Evolutionary conservation across 192 early-diverging fungal species (phyloP), one percentile per base, ranked within the genome.

Genomic region (Coemansia sp.): DNA sequence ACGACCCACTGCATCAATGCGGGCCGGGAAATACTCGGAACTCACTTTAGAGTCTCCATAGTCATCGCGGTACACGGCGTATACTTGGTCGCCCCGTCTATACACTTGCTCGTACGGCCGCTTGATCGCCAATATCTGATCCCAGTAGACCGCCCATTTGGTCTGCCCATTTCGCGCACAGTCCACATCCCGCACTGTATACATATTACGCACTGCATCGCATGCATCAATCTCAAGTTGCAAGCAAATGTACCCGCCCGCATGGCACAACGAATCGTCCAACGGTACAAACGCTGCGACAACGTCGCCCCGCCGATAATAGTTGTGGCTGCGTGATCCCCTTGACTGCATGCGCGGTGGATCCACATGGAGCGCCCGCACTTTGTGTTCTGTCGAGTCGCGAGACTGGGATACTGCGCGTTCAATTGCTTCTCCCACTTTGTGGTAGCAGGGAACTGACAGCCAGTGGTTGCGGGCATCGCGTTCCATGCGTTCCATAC

Each of bases 21-120:
- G 52, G 2, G 59, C 77, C 12, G 77, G 77, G 38, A 68, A 80
- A 52, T 65, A 80, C 59, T 80, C 77, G 2, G 77, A 74, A 27
- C 68, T 74, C 16, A 80, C 72, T 29, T 65, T 65, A 16, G 69
- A 66, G 39, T 68, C 68, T 1, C 60, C 62, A 25, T 45, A 49
- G 11, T 80, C 77, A 21, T 74, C 71, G 25, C 77, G 77, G 38
- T 61, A 80, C 60, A 80, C 43, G 22, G 77, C 72, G 8, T 80
- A 80, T 0, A 80, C 72, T 55, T 80, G 77, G 62, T 80, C 77
- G 47, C 72, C 77, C 6, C 45, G 45, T 12, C 69, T 65, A 51
- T 74, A 71, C 29, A 47, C 65, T 23, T 71, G 65, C 59, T 80
- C 77, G 51, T 74, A 68, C 9, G 77, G 62, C 23, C 69, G 64